phyloP scores from a whole-genome alignment of 2,329 filamentous ascomycete genomes.

The Cercospora janseana region DNA sequence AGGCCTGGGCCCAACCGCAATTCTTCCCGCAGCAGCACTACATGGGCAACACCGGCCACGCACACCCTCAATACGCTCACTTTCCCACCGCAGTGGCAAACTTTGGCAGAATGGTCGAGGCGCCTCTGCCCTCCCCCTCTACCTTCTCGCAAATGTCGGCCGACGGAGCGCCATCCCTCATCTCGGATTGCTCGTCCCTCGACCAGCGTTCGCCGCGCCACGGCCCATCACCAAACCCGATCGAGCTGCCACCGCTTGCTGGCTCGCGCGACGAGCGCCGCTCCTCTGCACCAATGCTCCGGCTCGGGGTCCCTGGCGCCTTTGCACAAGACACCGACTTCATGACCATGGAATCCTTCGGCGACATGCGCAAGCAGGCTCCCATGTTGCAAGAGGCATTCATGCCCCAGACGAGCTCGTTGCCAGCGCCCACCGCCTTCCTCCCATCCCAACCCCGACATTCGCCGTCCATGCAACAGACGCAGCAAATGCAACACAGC shows the following conservation, averaged over 20 bases:
- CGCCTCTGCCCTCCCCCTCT: conserved; percentile 62
- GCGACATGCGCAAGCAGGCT: conserved; percentile 31
- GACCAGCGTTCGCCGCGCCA: conserved; percentile 47
- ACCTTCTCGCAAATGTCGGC: conserved; percentile 62
- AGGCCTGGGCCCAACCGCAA: conserved; percentile 25
- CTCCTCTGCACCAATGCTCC: conserved; percentile 36
- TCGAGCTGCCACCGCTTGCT: conserved; percentile 45
- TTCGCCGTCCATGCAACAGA: conserved; percentile 27
- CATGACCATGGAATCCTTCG: conserved; percentile 34
- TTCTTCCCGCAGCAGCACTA: conserved; percentile 29
- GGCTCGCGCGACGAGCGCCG: conserved; percentile 34
- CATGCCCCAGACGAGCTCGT: conserved; percentile 32
- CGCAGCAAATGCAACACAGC: conserved; percentile 30
- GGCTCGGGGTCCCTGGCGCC: conserved; percentile 39
- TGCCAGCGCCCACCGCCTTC: conserved; percentile 28
- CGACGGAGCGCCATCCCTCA: conserved; percentile 64
- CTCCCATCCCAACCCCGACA: conserved; percentile 31
- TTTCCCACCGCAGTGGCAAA: conserved; percentile 32
- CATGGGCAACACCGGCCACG: conserved; percentile 25
- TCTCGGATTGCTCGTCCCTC: conserved; percentile 61
- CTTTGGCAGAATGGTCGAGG: conserved; percentile 46
- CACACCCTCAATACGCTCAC: conserved; percentile 34
- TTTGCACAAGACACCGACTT: conserved; percentile 36
- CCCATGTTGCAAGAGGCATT: conserved; percentile 40
- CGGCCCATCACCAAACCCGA: conserved; percentile 42